Conservation (phyloP, 83 land plant species). For the Larix sibirica region DNA sequence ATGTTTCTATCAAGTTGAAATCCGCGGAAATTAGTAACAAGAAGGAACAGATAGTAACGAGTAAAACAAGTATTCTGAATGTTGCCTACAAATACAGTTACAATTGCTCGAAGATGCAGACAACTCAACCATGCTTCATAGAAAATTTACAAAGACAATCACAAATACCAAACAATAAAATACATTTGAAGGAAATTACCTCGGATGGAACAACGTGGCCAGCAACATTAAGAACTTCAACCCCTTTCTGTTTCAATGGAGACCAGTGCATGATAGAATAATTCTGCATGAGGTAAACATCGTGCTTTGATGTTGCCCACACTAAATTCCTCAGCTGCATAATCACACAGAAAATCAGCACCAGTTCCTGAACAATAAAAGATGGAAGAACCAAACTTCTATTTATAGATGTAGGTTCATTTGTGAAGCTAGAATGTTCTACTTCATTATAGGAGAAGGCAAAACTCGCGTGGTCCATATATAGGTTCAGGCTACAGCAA, state of each 20-base stretch:
- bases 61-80: too few species aligned
- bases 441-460: not conserved
- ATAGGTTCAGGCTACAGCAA: too few species aligned
- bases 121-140: too few species aligned
- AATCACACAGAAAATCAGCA: not conserved
- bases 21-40: not conserved
- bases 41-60: too few species aligned
- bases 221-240: conserved; percentile 84
- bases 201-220: conserved; percentile 59
- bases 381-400: not conserved
- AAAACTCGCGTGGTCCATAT: too few species aligned
- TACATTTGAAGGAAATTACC: conserved; percentile 17
- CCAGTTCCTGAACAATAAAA: not conserved
- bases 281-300: conserved; percentile 88
- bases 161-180: not conserved
- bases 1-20: conserved; percentile 42
- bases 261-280: conserved; percentile 95
- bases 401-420: not conserved
- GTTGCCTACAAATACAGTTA: too few species aligned
- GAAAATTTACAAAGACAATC: too few species aligned
- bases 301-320: conserved; percentile 98
- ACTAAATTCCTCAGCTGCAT: conserved; percentile 90
- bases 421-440: not conserved
- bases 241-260: conserved; percentile 54
- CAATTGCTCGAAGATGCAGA: too few species aligned